Evolutionary conservation across 805 yeast species (phyloP), one percentile per base, ranked within the genome.

Genomic region (Brettanomyces sp.): DNA sequence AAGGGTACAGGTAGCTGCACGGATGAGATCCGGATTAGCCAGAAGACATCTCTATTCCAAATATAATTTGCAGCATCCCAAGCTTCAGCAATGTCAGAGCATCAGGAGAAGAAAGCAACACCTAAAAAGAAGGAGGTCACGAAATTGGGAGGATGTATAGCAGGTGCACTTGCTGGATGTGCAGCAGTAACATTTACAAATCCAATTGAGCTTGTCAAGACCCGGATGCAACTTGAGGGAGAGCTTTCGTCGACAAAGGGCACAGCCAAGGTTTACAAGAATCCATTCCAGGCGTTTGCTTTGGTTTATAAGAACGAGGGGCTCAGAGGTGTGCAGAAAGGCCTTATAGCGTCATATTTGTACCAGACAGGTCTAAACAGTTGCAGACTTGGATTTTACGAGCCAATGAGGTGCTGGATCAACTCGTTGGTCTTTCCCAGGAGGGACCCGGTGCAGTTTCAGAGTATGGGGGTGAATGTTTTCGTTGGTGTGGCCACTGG

Each of bases 141-240:
- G 36, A 79, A 86, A 3, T 52, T 72, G 11, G 95, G 95, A 21
- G 95, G 96, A 2, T 88, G 90, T 56, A 57, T 81, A 4, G 96
- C 96, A 4, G 97, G 96, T 46, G 95, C 93, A 7, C 48, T 85
- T 13, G 99, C 99, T 3, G 97, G 98, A 3, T 90, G 98, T 69
- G 93, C 95, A 45, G 98, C 99, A 0, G 99, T 93, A 40, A 91
- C 97, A 0, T 82, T 91, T 60, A 90, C 98, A 4, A 93, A 93
- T 62, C 99, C 99, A 5, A 83, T 93, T 51, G 99, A 93, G 65
- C 71, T 93, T 50, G 88, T 91, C 55, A 93, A 93, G 68, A 93
- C 95, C 7, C 72, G 98, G 67, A 85, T 91, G 95, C 99, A 93
- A 64, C 70, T 93, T 41, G 97, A 93, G 65, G 99, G 99, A 49